phyloP scores from a whole-genome alignment of 1,139 yeast species.

The Hyphopichia burtonii region DNA sequence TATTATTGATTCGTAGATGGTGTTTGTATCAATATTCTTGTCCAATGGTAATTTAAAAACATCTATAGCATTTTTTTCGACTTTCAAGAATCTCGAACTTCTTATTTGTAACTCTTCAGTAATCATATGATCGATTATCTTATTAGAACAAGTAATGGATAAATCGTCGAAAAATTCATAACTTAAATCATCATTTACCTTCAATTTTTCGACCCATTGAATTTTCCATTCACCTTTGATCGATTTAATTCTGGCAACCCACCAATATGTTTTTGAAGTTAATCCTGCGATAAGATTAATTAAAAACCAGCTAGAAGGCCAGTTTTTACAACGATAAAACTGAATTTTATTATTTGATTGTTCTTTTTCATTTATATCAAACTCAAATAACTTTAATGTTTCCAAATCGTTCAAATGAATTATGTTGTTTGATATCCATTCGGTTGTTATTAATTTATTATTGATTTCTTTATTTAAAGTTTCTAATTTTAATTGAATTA shows the following conservation, averaged over 20 bases:
- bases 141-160: conserved; percentile 54
- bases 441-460: conserved; percentile 58
- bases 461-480: conserved; percentile 52
- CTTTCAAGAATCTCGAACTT: conserved; percentile 36
- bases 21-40: background rate
- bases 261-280: conserved; percentile 52
- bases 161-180: conserved; percentile 51
- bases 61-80: conserved; percentile 7
- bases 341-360: conserved; percentile 31
- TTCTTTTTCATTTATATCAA: conserved; percentile 8
- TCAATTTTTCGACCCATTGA: conserved; percentile 43
- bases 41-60: conserved; percentile 2
- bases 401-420: conserved; percentile 46
- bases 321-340: conserved; percentile 59
- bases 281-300: conserved; percentile 46
- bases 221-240: conserved; percentile 64
- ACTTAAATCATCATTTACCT: conserved; percentile 24
- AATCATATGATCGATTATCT: conserved; percentile 62
- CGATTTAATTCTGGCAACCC: conserved; percentile 64
- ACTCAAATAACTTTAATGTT: conserved; percentile 22
- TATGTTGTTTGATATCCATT: conserved; percentile 63
- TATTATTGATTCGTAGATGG: conserved; percentile 28
- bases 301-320: conserved; percentile 76
- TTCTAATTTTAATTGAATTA: conserved; percentile 51
- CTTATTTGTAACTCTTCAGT: conserved; percentile 54